These are phyloP conservation scores for Theobroma cacao DNA, from an alignment of 345 rosid genomes.

Conservation along the genomic window DNA sequence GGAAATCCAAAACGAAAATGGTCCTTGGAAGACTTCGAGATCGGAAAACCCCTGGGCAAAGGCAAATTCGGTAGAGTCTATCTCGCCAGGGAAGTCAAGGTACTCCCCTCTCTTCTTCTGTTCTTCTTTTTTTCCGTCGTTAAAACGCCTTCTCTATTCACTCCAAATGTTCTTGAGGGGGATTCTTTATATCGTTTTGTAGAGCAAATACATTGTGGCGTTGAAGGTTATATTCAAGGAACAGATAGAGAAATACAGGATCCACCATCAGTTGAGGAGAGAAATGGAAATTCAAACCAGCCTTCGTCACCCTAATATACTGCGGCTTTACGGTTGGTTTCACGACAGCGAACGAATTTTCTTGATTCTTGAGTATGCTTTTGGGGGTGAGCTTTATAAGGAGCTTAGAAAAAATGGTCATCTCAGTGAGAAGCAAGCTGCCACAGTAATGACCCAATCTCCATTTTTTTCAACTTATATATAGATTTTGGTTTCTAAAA, in stretches of 20 bases:
- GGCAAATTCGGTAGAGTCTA: conserved; percentile 94
- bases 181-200: not conserved
- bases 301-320: conserved; percentile 67
- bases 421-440: conserved; percentile 70
- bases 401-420: conserved; percentile 56
- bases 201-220: conserved; percentile 82
- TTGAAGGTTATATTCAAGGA: conserved; percentile 84
- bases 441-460: conserved; percentile 49
- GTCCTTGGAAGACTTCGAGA: conserved; percentile 77
- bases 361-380: conserved; percentile 95
- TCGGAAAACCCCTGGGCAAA: conserved; percentile 84
- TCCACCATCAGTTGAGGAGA: conserved; percentile 79
- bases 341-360: conserved; percentile 68
- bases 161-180: not conserved
- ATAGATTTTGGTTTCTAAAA: not conserved
- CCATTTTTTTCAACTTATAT: not conserved
- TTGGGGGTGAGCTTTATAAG: conserved; percentile 80
- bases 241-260: conserved; percentile 77
- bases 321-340: conserved; percentile 90
- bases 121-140: not conserved
- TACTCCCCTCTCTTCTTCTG: conserved; percentile 1
- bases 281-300: conserved; percentile 88
- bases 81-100: conserved; percentile 82
- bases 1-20: conserved; percentile 34
- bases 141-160: not conserved